Evolutionary conservation across 106 monocot species (phyloP).

Genomic region (Dendrobium huoshanense): DNA sequence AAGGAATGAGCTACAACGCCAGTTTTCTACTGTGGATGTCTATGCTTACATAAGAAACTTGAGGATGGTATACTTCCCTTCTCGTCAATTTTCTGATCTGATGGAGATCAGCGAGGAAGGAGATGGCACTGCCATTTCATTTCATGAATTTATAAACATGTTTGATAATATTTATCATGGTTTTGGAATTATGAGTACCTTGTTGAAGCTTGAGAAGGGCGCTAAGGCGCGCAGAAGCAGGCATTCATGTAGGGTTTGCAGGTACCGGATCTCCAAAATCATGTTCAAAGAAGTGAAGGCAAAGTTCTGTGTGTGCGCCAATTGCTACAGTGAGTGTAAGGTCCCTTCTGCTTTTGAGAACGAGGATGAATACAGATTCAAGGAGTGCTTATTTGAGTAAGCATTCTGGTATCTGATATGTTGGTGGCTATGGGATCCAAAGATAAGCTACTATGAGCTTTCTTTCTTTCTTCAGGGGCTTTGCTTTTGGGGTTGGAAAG

Average conservation of each 20-base stretch:
- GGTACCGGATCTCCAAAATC: constrained; percentile 16
- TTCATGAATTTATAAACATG: constrained; percentile 16
- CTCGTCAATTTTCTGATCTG: constrained; percentile 14
- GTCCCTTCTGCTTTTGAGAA: constrained; percentile 20
- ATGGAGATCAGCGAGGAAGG: constrained; percentile 11
- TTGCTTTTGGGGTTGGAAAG: too few relatives aligned
- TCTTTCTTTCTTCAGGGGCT: too few relatives aligned
- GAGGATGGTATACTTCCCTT: constrained; percentile 22
- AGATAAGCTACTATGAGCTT: too few relatives aligned
- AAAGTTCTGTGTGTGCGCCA: constrained; percentile 21
- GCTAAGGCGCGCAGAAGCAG: neutral
- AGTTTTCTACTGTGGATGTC: constrained; percentile 2
- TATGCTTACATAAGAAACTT: constrained; percentile 19
- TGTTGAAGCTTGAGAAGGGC: constrained; percentile 25
- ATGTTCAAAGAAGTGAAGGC: constrained; percentile 24
- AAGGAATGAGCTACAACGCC: neutral
- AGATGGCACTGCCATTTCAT: constrained; percentile 7
- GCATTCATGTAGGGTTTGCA: constrained; percentile 17
- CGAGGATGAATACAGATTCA: constrained; percentile 22
- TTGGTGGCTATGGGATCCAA: too few relatives aligned
- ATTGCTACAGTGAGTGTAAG: constrained; percentile 33
- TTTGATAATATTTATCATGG: constrained; percentile 24
- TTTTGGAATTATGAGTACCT: constrained; percentile 24
- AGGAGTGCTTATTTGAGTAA: constrained; percentile 9
- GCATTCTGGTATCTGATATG: too few relatives aligned